A percentile compares a stretch with the other conserved stretches of the same genome.
These are phyloP conservation scores for Entomortierella beljakovae DNA, from an alignment of 192 early-diverging fungal species.

Conservation along the genomic window DNA sequence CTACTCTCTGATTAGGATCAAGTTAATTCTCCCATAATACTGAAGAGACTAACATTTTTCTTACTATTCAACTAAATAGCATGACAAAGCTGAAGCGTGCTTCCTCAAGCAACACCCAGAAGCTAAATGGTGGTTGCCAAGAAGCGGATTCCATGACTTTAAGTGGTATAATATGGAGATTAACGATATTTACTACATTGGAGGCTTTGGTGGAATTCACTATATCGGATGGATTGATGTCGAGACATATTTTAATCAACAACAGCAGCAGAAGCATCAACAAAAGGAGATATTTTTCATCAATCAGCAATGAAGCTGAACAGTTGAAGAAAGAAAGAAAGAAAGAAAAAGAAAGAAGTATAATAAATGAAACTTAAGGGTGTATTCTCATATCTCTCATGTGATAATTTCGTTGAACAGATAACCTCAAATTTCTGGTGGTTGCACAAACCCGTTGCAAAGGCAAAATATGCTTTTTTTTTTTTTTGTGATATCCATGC, in stretches of 20 bases:
- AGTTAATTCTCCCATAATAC: too few relatives aligned
- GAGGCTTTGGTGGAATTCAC: constrained; percentile 64
- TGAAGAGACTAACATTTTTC: neutral
- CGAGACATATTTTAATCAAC: constrained; percentile 36
- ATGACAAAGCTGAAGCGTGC: constrained; percentile 42
- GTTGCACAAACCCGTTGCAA: too few relatives aligned
- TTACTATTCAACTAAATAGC: constrained; percentile 16
- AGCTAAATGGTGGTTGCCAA: constrained; percentile 48
- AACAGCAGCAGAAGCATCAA: neutral
- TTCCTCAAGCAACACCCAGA: constrained; percentile 57
- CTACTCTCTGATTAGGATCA: too few relatives aligned
- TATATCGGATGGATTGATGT: constrained; percentile 66
- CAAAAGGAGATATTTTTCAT: neutral
- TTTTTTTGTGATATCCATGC: too few relatives aligned
- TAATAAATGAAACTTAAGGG: too few relatives aligned
- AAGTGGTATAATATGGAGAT: constrained; percentile 60
- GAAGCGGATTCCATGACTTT: constrained; percentile 59
- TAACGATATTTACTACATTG: constrained; percentile 61
- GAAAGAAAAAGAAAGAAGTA: too few relatives aligned
- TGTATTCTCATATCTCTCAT: too few relatives aligned
- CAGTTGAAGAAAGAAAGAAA: too few relatives aligned
- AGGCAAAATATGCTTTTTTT: too few relatives aligned
- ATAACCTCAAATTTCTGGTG: too few relatives aligned
- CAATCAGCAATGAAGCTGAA: neutral
- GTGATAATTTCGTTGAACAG: too few relatives aligned